These are phyloP conservation scores for Acorus gramineus DNA, from an alignment of 106 monocot species.

Conservation along the genomic window DNA sequence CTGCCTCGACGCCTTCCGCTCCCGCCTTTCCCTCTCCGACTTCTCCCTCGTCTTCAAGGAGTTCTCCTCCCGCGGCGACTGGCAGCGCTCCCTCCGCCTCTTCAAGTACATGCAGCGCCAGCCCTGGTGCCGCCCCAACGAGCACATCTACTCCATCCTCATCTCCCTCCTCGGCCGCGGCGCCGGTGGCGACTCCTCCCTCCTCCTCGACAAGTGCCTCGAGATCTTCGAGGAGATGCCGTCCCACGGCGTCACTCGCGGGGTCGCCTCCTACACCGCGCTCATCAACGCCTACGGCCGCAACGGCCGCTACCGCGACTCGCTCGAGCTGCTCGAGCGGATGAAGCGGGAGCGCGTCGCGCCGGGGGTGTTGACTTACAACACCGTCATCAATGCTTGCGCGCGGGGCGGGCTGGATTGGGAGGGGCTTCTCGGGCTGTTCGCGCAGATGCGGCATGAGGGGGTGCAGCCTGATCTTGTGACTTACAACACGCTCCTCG, in stretches of 20 bases:
- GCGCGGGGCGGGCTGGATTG: conserved; percentile 50
- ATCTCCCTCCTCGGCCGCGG: conserved; percentile 81
- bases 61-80: conserved; percentile 80
- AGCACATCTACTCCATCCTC: conserved; percentile 89
- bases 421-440: conserved; percentile 60
- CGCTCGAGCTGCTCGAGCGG: conserved; percentile 44
- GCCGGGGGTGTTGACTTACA: conserved; percentile 77
- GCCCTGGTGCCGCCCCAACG: conserved; percentile 89
- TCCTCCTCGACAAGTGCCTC: conserved; percentile 56
- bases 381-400: conserved; percentile 68
- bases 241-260: conserved; percentile 36
- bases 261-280: conserved; percentile 76
- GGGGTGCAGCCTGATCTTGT: conserved; percentile 71
- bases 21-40: conserved; percentile 72
- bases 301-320: conserved; percentile 43
- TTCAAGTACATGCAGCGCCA: conserved; percentile 99
- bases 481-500: conserved; percentile 88
- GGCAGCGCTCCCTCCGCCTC: conserved; percentile 94
- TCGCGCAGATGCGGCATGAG: conserved; percentile 92
- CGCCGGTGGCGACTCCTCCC: background rate
- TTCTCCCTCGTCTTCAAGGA: conserved; percentile 85
- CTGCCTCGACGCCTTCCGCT: conserved; percentile 75
- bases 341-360: conserved; percentile 65
- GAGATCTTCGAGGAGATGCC: conserved; percentile 87
- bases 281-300: conserved; percentile 76